Evolutionary conservation across 1,284 basidiomycete genomes (phyloP).

Genomic region (Trichosporon coremiiforme): DNA sequence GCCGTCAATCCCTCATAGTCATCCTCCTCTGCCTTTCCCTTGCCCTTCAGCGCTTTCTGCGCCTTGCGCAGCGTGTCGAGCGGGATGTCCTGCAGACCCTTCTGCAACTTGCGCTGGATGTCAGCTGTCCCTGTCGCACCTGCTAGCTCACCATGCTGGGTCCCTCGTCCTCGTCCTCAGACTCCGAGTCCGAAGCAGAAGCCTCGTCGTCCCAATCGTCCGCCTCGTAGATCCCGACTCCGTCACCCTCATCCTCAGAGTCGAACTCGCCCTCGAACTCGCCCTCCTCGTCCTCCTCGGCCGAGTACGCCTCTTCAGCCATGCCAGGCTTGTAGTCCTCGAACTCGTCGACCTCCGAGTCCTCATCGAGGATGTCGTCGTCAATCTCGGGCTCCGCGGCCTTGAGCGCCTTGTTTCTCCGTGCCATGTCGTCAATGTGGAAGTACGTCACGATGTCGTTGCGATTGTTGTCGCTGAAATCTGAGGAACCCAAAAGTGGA

Average conservation of each 20-base stretch:
- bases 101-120: slow-evolving; percentile 25
- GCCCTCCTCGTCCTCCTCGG: slow-evolving; percentile 61
- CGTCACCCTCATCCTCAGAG: slow-evolving; percentile 40
- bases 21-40: slow-evolving; percentile 34
- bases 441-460: neutral
- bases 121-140: neutral
- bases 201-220: slow-evolving; percentile 52
- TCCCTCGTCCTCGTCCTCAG: slow-evolving; percentile 24
- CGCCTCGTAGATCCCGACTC: slow-evolving; percentile 48
- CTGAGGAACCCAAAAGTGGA: slow-evolving; percentile 5
- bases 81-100: slow-evolving; percentile 35
- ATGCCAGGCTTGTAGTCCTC: slow-evolving; percentile 24
- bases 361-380: slow-evolving; percentile 46
- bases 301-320: slow-evolving; percentile 57
- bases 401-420: neutral
- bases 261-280: slow-evolving; percentile 56
- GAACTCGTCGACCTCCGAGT: slow-evolving; percentile 55
- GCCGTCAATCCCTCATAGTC: slow-evolving; percentile 5
- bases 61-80: slow-evolving; percentile 58
- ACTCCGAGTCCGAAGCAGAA: slow-evolving; percentile 40
- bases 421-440: neutral
- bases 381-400: slow-evolving; percentile 25
- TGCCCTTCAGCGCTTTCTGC: slow-evolving; percentile 30
- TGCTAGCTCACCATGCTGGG: slow-evolving; percentile 35
- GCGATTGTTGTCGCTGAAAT: slow-evolving; percentile 8